Evolutionary conservation across 2,329 filamentous ascomycete genomes (phyloP).

Genomic region (Botrytis tulipae): DNA sequence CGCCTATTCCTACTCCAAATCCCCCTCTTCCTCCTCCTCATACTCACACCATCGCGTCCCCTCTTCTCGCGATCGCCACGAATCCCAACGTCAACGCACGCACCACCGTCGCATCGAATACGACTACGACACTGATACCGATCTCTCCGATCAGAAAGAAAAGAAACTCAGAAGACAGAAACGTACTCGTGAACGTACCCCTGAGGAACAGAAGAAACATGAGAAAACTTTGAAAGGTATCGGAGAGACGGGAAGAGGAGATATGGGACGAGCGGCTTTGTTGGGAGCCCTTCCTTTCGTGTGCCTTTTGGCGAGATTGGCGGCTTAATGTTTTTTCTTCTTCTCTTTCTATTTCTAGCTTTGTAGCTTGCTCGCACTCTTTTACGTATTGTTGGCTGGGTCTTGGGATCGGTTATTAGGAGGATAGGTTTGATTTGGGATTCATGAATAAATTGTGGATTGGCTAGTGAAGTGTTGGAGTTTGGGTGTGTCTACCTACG

Average conservation of each 20-base stretch:
- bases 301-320: slow-evolving; percentile 9
- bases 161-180: background rate
- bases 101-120: slow-evolving; percentile 12
- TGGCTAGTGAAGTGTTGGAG: background rate
- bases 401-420: no score
- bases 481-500: background rate
- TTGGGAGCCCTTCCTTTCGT: slow-evolving; percentile 3
- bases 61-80: background rate
- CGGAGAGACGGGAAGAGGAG: slow-evolving; percentile 1
- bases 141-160: background rate
- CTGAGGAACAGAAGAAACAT: slow-evolving; percentile 3
- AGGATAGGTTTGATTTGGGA: background rate
- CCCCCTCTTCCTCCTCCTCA: background rate
- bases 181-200: background rate
- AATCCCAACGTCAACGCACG: background rate
- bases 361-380: background rate
- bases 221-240: slow-evolving; percentile 8
- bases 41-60: background rate
- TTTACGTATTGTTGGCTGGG: background rate
- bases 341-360: background rate
- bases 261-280: slow-evolving; percentile 15
- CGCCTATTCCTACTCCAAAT: background rate
- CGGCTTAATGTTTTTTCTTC: background rate
- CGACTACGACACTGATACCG: slow-evolving; percentile 8
- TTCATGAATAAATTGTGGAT: background rate